Evolutionary conservation across 805 yeast species (phyloP).

Genomic region (Saturnispora quitensis): DNA sequence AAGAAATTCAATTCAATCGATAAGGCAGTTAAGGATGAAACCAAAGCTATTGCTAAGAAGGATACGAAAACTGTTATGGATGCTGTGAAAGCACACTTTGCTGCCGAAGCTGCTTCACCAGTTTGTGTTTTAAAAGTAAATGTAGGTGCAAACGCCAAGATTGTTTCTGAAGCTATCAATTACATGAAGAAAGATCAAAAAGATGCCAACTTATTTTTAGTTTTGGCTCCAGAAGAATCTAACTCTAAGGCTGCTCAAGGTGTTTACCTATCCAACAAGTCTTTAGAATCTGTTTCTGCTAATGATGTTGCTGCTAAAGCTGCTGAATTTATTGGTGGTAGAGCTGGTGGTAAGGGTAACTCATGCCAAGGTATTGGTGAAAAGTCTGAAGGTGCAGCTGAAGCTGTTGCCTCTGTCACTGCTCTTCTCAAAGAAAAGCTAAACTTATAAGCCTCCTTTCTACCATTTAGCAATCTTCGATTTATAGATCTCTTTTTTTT

Average conservation of each 20-base stretch:
- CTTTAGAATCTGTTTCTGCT: constrained; percentile 59
- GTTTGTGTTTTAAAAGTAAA: constrained; percentile 60
- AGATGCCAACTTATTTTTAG: constrained; percentile 67
- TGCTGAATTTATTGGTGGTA: constrained; percentile 77
- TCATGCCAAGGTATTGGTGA: constrained; percentile 96
- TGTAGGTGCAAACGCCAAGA: constrained; percentile 81
- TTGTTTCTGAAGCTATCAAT: constrained; percentile 86
- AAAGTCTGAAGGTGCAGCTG: constrained; percentile 55
- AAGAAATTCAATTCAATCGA: constrained; percentile 70
- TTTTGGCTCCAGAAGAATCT: constrained; percentile 48
- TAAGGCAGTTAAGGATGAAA: constrained; percentile 79
- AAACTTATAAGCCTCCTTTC: background rate
- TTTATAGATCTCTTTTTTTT: background rate
- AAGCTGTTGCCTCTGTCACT: constrained; percentile 52
- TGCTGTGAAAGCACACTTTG: constrained; percentile 62
- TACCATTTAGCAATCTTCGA: background rate
- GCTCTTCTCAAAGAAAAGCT: constrained; percentile 6
- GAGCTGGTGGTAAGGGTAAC: constrained; percentile 97
- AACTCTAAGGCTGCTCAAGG: constrained; percentile 89
- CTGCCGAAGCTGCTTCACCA: constrained; percentile 40
- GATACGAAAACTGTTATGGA: constrained; percentile 78
- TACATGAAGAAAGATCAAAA: constrained; percentile 68
- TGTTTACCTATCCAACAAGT: constrained; percentile 71
- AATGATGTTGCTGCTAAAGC: constrained; percentile 67
- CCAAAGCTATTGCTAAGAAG: constrained; percentile 79